Base-by-base conservation (phyloP, 352 stramenopile genomes). In the Phytophthora boehmeriae region DNA sequence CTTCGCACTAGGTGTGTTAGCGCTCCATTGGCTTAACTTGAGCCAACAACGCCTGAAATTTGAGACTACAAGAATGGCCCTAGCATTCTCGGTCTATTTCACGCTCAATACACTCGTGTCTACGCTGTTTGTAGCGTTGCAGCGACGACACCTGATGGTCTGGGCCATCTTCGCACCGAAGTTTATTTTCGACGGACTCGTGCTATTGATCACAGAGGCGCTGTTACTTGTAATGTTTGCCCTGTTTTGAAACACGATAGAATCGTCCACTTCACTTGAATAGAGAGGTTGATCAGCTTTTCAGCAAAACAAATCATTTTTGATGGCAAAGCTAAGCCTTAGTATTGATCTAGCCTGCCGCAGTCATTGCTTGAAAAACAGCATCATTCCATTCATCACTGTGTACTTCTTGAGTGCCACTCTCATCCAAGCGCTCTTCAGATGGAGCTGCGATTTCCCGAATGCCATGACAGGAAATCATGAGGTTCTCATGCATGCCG, bases 141-240 rank as follows among this genome's bases (percentile, higher is more conserved):
- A 94, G 71, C 78, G 90, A 28, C 85, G 91, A 16, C 91, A 97
- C 62, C 73, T 97, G 39, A 97, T 97, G 89, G 89, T 97, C 35
- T 97, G 91, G 91, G 89, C 90, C 10, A 96, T 97, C 50, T 97
- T 97, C 65, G 90, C 91, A 2, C 90, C 90, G 35, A 96, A 96
- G 64, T 96, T 93, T 66, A 77, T 96, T 46, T 97, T 95, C 47
- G 90, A 97, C 32, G 80, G 77, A 25, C 53, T 86, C 14, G 71
- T 78, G 16, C 56, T 92, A 56, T 58, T 93, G 13, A 66, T 88
- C n/a, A 63, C 75, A 5, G 79, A 90, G 49, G 28, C 63, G 16
- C 34, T 86, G 17, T 20, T 82, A 46, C 50, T 85, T 54, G n/a
- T 86, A 39, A 56, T 86, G 50, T 13, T 68, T 25, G 41, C 58